These are phyloP conservation scores for Coemansia sp. DNA, from an alignment of 192 early-diverging fungal species.

Conservation along the genomic window DNA sequence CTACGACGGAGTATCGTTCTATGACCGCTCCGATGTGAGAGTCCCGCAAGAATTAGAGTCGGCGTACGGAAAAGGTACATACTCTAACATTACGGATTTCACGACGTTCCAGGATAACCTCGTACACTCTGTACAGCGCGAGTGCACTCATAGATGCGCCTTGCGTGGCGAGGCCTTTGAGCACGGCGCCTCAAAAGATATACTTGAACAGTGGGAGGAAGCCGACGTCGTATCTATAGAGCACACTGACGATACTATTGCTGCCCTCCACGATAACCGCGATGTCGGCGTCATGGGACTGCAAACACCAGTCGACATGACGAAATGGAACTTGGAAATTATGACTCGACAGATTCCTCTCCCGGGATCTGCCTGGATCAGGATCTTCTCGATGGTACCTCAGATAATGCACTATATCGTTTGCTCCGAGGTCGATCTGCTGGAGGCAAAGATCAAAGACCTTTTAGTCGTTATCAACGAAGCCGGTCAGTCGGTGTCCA, in stretches of 20 bases:
- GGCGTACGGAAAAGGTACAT: slow-evolving; percentile 83
- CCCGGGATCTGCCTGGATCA: slow-evolving; percentile 29
- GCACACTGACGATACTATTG: slow-evolving; percentile 58
- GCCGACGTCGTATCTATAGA: slow-evolving; percentile 61
- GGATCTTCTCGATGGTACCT: slow-evolving; percentile 34
- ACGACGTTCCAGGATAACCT: slow-evolving; percentile 78
- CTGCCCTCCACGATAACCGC: slow-evolving; percentile 66
- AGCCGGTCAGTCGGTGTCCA: slow-evolving; percentile 16
- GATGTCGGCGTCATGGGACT: slow-evolving; percentile 68
- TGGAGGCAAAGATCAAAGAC: slow-evolving; percentile 19
- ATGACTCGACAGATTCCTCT: slow-evolving; percentile 45
- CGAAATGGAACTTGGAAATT: slow-evolving; percentile 42
- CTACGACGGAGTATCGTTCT: slow-evolving; percentile 72
- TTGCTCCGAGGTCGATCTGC: slow-evolving; percentile 19
- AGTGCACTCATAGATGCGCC: slow-evolving; percentile 67
- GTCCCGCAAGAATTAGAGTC: slow-evolving; percentile 88
- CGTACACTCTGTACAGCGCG: slow-evolving; percentile 73
- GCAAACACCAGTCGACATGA: slow-evolving; percentile 29
- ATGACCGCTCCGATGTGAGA: slow-evolving; percentile 76
- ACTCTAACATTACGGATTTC: slow-evolving; percentile 91
- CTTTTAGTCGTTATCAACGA: slow-evolving; percentile 14
- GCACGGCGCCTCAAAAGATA: slow-evolving; percentile 55
- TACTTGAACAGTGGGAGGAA: slow-evolving; percentile 62
- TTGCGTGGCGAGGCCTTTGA: slow-evolving; percentile 67
- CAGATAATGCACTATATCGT: slow-evolving; percentile 52